These are phyloP conservation scores for Sporisorium iseilematis-ciliati DNA, from an alignment of 1,284 basidiomycete genomes.

Conservation along the genomic window DNA sequence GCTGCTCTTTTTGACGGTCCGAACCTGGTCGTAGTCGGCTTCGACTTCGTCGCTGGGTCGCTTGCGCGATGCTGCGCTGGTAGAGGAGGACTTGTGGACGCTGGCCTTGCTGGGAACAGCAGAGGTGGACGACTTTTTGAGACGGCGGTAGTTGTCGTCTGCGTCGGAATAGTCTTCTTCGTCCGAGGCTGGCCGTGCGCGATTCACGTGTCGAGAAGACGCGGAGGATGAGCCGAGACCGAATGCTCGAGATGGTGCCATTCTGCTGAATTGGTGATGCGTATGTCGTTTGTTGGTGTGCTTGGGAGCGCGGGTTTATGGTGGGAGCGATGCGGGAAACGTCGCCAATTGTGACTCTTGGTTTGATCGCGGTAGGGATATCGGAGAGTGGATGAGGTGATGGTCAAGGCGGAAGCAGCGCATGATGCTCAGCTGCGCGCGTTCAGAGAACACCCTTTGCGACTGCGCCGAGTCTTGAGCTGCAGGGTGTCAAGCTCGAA, in stretches of 20 bases:
- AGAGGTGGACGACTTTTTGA: slow-evolving; percentile 22
- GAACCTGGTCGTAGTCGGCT: slow-evolving; percentile 14
- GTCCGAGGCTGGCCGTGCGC: slow-evolving; percentile 22
- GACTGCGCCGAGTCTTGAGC: no score
- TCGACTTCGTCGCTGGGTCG: slow-evolving; percentile 13
- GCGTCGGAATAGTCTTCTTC: slow-evolving; percentile 31
- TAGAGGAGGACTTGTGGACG: slow-evolving; percentile 14
- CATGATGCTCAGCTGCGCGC: not conserved
- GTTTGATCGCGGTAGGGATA: not conserved
- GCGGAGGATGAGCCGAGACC: slow-evolving; percentile 38
- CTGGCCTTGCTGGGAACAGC: slow-evolving; percentile 10
- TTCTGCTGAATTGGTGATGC: not conserved
- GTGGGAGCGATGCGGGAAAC: not conserved
- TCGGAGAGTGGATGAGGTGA: not conserved
- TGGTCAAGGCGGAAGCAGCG: not conserved
- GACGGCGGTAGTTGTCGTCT: slow-evolving; percentile 27
- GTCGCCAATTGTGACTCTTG: not conserved
- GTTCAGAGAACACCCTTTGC: no score
- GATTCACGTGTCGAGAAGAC: slow-evolving; percentile 31
- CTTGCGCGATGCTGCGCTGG: slow-evolving; percentile 12
- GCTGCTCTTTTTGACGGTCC: slow-evolving; percentile 21
- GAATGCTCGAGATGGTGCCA: slow-evolving; percentile 41
- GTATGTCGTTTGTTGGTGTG: not conserved
- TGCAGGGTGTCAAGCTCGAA: not conserved
- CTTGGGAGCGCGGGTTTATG: not conserved